Base-by-base conservation (phyloP, 2,329 filamentous ascomycete species). In the Talaromyces pinophilus region DNA sequence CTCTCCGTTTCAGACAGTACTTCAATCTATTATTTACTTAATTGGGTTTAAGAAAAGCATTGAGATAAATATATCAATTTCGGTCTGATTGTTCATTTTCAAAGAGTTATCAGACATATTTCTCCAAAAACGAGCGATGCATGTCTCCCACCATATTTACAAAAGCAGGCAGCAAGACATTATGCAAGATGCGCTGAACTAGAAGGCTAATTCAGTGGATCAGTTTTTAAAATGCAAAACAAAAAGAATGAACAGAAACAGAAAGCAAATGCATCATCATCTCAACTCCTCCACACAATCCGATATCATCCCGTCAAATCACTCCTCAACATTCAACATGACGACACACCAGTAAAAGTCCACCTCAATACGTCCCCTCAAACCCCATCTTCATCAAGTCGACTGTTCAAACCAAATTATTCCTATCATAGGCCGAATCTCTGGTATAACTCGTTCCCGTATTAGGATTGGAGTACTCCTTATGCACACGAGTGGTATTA, bases 401-500 rank as follows among this genome's bases (percentile, higher is more conserved):
- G 4, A 63, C 33, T 5, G 44, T 38, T 63, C 50, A 63, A 40
- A 67, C 60, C 17, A 63, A 7, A 38, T 60, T 67, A 19, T 59
- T 67, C 28, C 72, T 68, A 66, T 76, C 74, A 68, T 75, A 76
- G 19, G 25, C 35, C 30, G 64, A 54, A 62, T 77, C 75, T 25
- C 74, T 70, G 52, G 76, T 74, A 66, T 76, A 76, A 62, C 71
- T 74, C 44, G 73, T 76, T 59, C 75, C 74, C 2, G 74, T 76
- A 63, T 76, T 76, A 19, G 75, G 73, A 50, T 76, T 76, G 35
- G 72, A 70, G 57, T 76, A 76, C 66, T 77, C 75, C 40, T 73
- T 70, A 62, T 76, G 74, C 63, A 75, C 73, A 48, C 70, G 73
- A 22, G 69, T 69, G 5, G 72, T 70, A 59, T 74, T 74, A 54